Conservation (phyloP, 176 grass and related monocot species). For the Lolium multiflorum region DNA sequence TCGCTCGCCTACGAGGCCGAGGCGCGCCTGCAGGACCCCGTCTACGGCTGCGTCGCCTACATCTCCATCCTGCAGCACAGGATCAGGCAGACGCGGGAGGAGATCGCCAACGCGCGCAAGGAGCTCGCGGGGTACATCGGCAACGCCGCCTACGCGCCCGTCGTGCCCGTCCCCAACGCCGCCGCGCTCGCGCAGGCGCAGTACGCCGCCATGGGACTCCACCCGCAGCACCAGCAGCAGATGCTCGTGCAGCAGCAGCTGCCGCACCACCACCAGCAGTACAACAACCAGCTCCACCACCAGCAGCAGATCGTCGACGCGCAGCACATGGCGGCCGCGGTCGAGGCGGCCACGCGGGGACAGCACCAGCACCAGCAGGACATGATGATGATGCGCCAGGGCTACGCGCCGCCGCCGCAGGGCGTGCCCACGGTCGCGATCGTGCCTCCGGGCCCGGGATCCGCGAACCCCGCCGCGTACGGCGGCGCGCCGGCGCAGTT, state of each 20-base stretch:
- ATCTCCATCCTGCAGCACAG: slow-evolving; percentile 76
- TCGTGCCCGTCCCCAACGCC: slow-evolving; percentile 25
- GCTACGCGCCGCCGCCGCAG: slow-evolving; percentile 17
- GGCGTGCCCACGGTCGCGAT: slow-evolving; percentile 31
- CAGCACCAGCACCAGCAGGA: slow-evolving; percentile 47
- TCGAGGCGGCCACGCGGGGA: slow-evolving; percentile 22
- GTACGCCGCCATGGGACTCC: slow-evolving; percentile 41
- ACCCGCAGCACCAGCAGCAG: slow-evolving; percentile 48
- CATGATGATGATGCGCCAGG: slow-evolving; percentile 42
- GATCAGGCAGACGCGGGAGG: slow-evolving; percentile 59
- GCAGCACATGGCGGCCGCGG: slow-evolving; percentile 49
- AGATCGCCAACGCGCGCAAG: slow-evolving; percentile 70
- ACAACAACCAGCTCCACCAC: slow-evolving; percentile 6
- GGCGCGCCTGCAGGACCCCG: slow-evolving; percentile 70
- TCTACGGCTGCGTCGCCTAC: slow-evolving; percentile 88
- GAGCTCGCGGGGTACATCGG: slow-evolving; percentile 73
- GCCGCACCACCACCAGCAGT: not conserved
- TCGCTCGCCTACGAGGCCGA: slow-evolving; percentile 90
- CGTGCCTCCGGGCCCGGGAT: slow-evolving; percentile 14
- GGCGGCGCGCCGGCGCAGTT: slow-evolving; percentile 10
- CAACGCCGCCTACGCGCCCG: slow-evolving; percentile 50
- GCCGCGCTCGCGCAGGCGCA: not conserved
- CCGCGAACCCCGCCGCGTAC: slow-evolving; percentile 18
- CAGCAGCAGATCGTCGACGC: slow-evolving; percentile 52
- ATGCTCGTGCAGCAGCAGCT: slow-evolving; percentile 31